Base-by-base conservation (phyloP, 257 asterid species). In the Datura wrightii region DNA sequence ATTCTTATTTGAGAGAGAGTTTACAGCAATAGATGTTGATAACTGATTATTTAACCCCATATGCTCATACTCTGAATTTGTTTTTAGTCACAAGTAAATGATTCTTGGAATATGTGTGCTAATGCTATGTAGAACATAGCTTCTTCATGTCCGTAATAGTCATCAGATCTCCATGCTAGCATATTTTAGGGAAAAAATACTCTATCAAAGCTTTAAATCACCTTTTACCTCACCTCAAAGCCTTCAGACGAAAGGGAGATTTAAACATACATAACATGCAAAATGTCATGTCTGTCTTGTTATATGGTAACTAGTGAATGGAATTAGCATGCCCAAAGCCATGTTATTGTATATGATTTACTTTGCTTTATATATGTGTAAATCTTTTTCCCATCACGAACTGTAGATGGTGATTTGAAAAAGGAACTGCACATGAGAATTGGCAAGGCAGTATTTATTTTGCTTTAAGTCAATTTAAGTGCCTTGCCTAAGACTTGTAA, bases 21-120 rank as follows among this genome's bases (percentile, higher is more conserved):
- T 31, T 76, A 55, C 82, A 2, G 1, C 58, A 78, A 14, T 2
- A 76, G 46, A 48, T 50, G 62, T 52, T 78, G 82, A 52, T 78
- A 52, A 78, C 46, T 34, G 82, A 52, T 52, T 52, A 50, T 50
- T 50, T 76, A 34, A 76, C 82, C 62, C 46, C 82, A 50, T 50
- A 52, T 52, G 63, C 9, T 52, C 82, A 31, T 52, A 7, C 48
- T 2, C 63, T 34, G 7, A 78, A 15, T 24, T 14, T 7, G 44
- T 8, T 13, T 14, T 50, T 31, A 52, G 8, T 34, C 82, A 31
- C 82, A 31, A 76, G 62, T 50, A 31, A 50, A 48, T 48, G 46
- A 11, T 34, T 50, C 48, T 14, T 52, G 63, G 63, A 52, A 34
- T 71, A 8, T 48, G 44, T 13, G 14, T 48, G 19, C 80, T 24